A percentile compares a stretch with the other conserved stretches of the same genome.
phyloP scores from a whole-genome alignment of 225 moss, liverwort and hornwort species.

The Pleurozium schreberi region DNA sequence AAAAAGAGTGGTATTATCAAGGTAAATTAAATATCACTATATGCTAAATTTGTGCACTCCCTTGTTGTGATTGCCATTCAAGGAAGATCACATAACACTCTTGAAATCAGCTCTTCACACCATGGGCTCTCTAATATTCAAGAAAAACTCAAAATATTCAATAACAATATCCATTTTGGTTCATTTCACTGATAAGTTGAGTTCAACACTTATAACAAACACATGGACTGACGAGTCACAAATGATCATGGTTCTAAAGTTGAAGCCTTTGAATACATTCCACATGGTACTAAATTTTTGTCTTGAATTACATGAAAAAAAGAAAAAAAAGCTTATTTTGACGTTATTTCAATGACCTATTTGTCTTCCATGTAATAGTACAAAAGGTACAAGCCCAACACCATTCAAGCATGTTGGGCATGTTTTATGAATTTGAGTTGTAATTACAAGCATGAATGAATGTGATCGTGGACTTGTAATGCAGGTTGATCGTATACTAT shows the following conservation, averaged over 20 bases:
- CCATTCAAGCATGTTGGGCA: too few relatives aligned
- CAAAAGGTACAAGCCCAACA: background rate
- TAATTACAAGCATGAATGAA: background rate
- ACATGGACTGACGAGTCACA: too few relatives aligned
- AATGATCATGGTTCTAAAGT: background rate
- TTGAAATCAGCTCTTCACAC: background rate
- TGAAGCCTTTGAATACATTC: background rate
- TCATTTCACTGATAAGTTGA: background rate
- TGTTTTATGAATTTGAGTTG: background rate
- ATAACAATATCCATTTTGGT: background rate
- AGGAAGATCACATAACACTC: background rate
- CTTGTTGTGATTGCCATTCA: background rate
- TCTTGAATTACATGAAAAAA: background rate
- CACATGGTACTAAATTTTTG: background rate
- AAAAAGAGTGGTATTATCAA: slow-evolving; percentile 82
- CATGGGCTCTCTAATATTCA: background rate
- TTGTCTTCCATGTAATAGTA: background rate
- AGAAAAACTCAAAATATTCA: background rate
- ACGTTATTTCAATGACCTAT: background rate
- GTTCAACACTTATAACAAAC: background rate
- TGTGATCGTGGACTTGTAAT: background rate
- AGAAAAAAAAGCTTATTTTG: too few relatives aligned
- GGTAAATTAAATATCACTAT: slow-evolving; percentile 4
- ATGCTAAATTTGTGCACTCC: background rate
- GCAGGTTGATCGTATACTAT: slow-evolving; percentile 75